Conservation (phyloP, 208 protist species). For the Herpetomonas muscarum region DNA sequence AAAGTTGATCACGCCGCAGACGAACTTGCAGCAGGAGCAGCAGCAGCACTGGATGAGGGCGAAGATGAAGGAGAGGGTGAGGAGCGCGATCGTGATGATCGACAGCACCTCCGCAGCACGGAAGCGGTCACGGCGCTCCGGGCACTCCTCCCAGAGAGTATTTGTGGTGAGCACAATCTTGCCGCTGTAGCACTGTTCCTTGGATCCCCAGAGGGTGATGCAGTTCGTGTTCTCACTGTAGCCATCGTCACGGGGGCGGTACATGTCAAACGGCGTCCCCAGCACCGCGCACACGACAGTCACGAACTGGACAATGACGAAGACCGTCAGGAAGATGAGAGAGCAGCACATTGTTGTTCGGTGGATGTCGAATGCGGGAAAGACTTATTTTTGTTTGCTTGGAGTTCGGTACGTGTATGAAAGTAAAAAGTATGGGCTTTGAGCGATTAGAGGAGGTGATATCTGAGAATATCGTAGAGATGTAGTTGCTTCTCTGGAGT, state of each 20-base stretch:
- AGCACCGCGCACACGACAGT: constrained; percentile 5
- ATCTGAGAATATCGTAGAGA: no score
- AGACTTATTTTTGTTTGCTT: background rate
- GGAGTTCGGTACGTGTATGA: background rate
- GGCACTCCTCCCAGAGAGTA: constrained; percentile 4
- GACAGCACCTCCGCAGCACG: constrained; percentile 21
- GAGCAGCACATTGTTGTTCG: background rate
- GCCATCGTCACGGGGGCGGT: constrained; percentile 1
- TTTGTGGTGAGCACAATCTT: constrained; percentile 7
- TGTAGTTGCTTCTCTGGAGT: no score
- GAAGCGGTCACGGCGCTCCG: constrained; percentile 11
- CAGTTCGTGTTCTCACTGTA: constrained; percentile 1
- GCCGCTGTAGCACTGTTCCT: constrained; percentile 11
- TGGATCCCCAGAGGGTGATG: constrained; percentile 13
- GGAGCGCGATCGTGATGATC: constrained; percentile 14
- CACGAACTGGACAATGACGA: constrained; percentile 13
- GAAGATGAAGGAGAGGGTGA: constrained; percentile 6
- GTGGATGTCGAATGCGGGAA: background rate
- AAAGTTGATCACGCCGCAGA: constrained; percentile 13
- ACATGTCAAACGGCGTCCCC: constrained; percentile 12
- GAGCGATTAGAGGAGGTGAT: no score
- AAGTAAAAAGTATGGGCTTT: no score
- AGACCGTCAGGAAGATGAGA: constrained; percentile 5
- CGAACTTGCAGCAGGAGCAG: constrained; percentile 16
- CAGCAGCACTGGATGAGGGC: constrained; percentile 20